Percentiles rank a stretch among this genome's conserved stretches.
phyloP scores from a whole-genome alignment of 192 early-diverging fungal species.

The Backusella tuberculispora region DNA sequence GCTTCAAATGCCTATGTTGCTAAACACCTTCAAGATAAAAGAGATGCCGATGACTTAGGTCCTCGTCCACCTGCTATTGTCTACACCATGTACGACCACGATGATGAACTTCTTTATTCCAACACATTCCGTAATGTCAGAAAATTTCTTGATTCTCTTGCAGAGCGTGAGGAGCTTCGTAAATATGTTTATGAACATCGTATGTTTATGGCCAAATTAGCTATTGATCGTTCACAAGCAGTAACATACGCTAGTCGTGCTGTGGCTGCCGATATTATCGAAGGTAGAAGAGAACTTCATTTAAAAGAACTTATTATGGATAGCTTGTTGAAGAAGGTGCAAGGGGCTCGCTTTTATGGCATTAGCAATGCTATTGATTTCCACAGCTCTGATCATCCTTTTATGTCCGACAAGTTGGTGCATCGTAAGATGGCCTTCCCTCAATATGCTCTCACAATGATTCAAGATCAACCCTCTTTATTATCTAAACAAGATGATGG shows the following conservation, averaged over 20 bases:
- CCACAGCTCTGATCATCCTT: slow-evolving; percentile 40
- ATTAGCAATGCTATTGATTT: slow-evolving; percentile 60
- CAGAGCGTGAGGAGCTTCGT: slow-evolving; percentile 33
- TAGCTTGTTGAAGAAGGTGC: slow-evolving; percentile 50
- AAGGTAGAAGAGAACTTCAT: slow-evolving; percentile 54
- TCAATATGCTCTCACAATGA: slow-evolving; percentile 32
- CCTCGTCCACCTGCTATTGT: slow-evolving; percentile 54
- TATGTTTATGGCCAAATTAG: slow-evolving; percentile 54
- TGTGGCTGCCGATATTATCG: slow-evolving; percentile 57
- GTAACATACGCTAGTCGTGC: slow-evolving; percentile 53
- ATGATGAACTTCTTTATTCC: slow-evolving; percentile 58
- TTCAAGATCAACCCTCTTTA: slow-evolving; percentile 17
- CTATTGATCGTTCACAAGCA: slow-evolving; percentile 51
- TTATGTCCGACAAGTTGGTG: slow-evolving; percentile 45
- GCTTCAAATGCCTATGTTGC: slow-evolving; percentile 57
- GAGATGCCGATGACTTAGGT: slow-evolving; percentile 34
- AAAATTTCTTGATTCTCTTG: slow-evolving; percentile 51
- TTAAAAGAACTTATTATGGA: slow-evolving; percentile 60
- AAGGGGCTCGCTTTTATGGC: slow-evolving; percentile 51
- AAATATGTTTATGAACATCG: slow-evolving; percentile 52
- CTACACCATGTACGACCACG: slow-evolving; percentile 62
- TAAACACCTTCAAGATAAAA: slow-evolving; percentile 46
- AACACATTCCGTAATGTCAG: slow-evolving; percentile 49
- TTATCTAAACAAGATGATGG: slow-evolving; percentile 7
- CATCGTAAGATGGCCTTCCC: slow-evolving; percentile 48